phyloP scores from a whole-genome alignment of 148 eudicot species.

The Amaranthus hypochondriacus region DNA sequence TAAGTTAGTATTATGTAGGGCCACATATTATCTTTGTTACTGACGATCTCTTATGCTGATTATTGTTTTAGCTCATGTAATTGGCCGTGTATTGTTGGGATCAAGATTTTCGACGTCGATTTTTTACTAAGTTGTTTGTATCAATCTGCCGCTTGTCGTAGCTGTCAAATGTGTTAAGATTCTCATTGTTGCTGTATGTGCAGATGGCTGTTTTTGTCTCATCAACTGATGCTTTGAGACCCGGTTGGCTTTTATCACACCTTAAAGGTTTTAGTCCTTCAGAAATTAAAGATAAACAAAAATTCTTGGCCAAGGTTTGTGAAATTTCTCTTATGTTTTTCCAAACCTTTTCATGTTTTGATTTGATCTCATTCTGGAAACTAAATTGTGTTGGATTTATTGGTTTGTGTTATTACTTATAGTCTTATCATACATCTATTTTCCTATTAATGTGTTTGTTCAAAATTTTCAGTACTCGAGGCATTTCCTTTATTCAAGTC shows the following conservation, averaged over 20 bases:
- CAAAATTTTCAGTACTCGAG: conserved; percentile 61
- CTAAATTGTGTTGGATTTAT: not conserved
- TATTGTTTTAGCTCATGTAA: no score
- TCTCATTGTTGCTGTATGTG: conserved; percentile 10
- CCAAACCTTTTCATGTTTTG: not conserved
- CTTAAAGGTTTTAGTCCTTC: conserved; percentile 57
- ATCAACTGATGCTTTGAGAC: conserved; percentile 77
- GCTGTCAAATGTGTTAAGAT: not conserved
- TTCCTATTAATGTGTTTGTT: conserved; percentile 3
- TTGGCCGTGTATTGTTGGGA: no score
- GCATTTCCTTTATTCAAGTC: conserved; percentile 90
- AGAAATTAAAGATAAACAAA: conserved; percentile 56
- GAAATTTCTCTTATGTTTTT: conserved; percentile 1
- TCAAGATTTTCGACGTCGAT: no score
- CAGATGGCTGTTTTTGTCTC: conserved; percentile 93
- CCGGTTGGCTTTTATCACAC: conserved; percentile 71
- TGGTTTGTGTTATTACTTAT: not conserved
- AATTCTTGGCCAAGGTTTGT: conserved; percentile 78
- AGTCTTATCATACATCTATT: not conserved
- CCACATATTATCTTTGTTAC: no score
- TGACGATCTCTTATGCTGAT: no score
- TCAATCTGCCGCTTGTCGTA: no score
- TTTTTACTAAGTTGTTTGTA: not conserved
- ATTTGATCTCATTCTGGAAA: not conserved
- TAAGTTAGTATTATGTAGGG: no score